Percentiles rank a stretch among this genome's conserved stretches.
Conservation (phyloP, 1,284 basidiomycete genomes). For the Salmacisia buchloeana region DNA sequence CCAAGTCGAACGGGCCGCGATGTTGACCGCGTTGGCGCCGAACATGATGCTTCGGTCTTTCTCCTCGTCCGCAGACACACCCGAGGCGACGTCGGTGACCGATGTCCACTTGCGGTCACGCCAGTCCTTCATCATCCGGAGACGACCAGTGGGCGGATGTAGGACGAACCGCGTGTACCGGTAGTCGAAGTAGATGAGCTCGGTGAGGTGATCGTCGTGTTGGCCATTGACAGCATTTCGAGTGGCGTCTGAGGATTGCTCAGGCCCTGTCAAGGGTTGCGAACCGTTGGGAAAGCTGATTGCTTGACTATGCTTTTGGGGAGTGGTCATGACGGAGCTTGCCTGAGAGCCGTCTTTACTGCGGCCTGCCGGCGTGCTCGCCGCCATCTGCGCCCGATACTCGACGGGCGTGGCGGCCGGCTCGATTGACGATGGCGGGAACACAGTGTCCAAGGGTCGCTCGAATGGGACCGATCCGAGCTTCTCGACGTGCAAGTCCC, state of each 20-base stretch:
- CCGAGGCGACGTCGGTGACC: slow-evolving; percentile 49
- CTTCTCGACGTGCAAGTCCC: slow-evolving; percentile 39
- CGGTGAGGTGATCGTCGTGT: slow-evolving; percentile 44
- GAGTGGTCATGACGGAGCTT: slow-evolving; percentile 4
- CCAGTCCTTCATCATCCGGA: slow-evolving; percentile 83
- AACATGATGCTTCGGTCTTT: slow-evolving; percentile 60
- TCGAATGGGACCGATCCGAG: slow-evolving; percentile 41
- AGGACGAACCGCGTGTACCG: slow-evolving; percentile 86
- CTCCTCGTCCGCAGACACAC: slow-evolving; percentile 35
- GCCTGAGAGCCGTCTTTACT: slow-evolving; percentile 25
- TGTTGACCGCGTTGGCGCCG: slow-evolving; percentile 82
- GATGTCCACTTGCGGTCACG: slow-evolving; percentile 74
- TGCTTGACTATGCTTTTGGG: neutral
- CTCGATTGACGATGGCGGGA: slow-evolving; percentile 43
- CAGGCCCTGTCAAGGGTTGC: neutral
- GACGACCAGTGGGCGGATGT: slow-evolving; percentile 75
- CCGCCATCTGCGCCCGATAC: slow-evolving; percentile 19
- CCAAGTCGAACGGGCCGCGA: slow-evolving; percentile 77
- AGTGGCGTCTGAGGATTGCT: slow-evolving; percentile 7
- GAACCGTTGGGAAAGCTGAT: neutral
- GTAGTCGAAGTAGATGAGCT: slow-evolving; percentile 55
- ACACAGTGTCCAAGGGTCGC: slow-evolving; percentile 42
- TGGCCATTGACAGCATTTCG: slow-evolving; percentile 33
- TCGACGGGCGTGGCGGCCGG: slow-evolving; percentile 45
- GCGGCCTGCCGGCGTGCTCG: slow-evolving; percentile 15